phyloP scores from a whole-genome alignment of 2,329 filamentous ascomycete genomes.

The Lasiodiplodia sp. region DNA sequence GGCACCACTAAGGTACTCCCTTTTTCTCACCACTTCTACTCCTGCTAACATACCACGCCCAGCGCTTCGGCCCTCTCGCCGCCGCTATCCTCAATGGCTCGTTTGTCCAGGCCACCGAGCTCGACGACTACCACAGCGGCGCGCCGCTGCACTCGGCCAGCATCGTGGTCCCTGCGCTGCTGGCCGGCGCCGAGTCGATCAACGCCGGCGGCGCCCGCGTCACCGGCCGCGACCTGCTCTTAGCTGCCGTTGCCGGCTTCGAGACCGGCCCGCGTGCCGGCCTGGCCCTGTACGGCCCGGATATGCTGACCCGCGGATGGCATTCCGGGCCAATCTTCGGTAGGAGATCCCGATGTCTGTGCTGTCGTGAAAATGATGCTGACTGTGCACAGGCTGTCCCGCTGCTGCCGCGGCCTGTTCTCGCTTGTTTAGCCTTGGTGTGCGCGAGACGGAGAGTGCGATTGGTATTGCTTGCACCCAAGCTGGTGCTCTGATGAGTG shows the following conservation, averaged over 20 bases:
- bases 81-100: slow-evolving; percentile 53
- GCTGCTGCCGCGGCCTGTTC: slow-evolving; percentile 43
- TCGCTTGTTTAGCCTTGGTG: slow-evolving; percentile 44
- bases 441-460: slow-evolving; percentile 43
- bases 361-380: background rate
- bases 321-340: slow-evolving; percentile 51
- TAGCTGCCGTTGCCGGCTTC: slow-evolving; percentile 49
- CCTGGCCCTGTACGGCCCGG: slow-evolving; percentile 46
- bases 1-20: slow-evolving; percentile 16
- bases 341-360: background rate
- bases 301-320: slow-evolving; percentile 52
- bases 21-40: too few relatives aligned
- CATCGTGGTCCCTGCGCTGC: slow-evolving; percentile 50
- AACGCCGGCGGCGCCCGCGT: background rate
- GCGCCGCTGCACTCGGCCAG: slow-evolving; percentile 52
- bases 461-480: slow-evolving; percentile 53
- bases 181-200: slow-evolving; percentile 44
- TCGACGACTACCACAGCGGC: slow-evolving; percentile 54
- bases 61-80: slow-evolving; percentile 39
- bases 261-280: slow-evolving; percentile 52
- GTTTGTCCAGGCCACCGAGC: slow-evolving; percentile 54
- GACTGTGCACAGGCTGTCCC: slow-evolving; percentile 37
- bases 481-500: slow-evolving; percentile 51
- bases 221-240: slow-evolving; percentile 42
- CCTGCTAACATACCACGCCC: background rate